Conservation (phyloP, 768 basidiomycete species). For the Imleria badia region DNA sequence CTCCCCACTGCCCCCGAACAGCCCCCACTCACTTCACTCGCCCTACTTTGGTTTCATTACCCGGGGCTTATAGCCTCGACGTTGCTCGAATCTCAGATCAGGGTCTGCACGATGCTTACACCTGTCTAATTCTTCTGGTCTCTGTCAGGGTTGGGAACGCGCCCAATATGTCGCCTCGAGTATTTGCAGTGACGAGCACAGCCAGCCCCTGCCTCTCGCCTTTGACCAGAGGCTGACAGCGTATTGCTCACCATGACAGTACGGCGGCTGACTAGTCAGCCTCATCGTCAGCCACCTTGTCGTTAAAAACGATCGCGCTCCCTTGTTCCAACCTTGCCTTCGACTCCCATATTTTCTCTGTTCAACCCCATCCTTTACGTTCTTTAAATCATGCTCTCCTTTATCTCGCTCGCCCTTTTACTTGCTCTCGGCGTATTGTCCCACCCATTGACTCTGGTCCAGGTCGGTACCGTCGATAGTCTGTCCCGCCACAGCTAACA, state of each 20-base stretch:
- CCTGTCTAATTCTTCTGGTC: no score
- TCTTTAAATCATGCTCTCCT: conserved; percentile 26
- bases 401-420: conserved; percentile 18
- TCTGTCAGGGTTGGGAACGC: no score
- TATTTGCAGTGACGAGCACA: no score
- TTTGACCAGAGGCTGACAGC: neutral
- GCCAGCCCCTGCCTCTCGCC: no score
- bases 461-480: conserved; percentile 1
- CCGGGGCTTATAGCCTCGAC: neutral
- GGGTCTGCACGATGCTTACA: no score
- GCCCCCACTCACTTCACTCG: neutral
- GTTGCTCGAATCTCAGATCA: neutral
- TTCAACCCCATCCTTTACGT: neutral
- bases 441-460: conserved; percentile 17
- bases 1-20: neutral
- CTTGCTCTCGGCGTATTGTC: conserved; percentile 17
- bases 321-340: neutral
- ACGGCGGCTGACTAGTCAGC: conserved; percentile 6
- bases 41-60: neutral
- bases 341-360: neutral
- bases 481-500: neutral
- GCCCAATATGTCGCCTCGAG: no score
- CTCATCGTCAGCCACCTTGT: conserved; percentile 11
- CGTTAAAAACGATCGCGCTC: neutral
- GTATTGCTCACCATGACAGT: neutral